Base-by-base conservation (phyloP, 768 basidiomycete species). In the Lentinula raphanica region DNA sequence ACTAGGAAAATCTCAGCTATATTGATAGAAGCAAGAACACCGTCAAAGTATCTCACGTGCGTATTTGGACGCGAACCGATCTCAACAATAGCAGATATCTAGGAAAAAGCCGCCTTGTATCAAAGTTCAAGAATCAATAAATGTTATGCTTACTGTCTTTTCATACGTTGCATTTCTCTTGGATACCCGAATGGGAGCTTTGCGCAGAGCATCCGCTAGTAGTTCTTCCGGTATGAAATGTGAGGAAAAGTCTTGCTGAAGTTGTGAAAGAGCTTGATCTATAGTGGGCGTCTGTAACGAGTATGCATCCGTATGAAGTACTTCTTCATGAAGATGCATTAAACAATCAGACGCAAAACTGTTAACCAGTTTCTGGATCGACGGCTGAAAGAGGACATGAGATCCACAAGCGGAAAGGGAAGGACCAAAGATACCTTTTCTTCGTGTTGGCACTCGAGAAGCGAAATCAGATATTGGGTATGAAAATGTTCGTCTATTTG, bases 371-470 rank as follows among this genome's bases (percentile, higher is more conserved):
- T 88, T 86, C 69, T 92, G 89, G 38, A 92, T 80, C 3, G 88
- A 90, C 15, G 87, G 87, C 88, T 90, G 60, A 9, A 19, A 38
- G 46, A 61, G 29, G 29, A 44, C 54, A 21, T 44, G 27, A 51
- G 58, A 45, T 38, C 13, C 11, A 48, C 48, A 44, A 46, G 19
- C 21, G 39, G 5, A 15, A 12, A 38, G 28, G 36, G 39, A 35
- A 35, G 40, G 56, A 40, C 57, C 19, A 27, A 4, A 5, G 5
- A 13, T 63, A 87, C 91, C 81, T 94, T 94, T 67, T 93, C 92
- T 66, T 94, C 90, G 58, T 88, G 87, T 66, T 92, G 90, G 60
- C 87, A 89, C 62, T 86, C 84, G 11, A 92, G 72, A 56, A 92
- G 70, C 3, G 86, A 74, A 58, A 82, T 65, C 31, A 91, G 72